Conservation (phyloP, 352 stramenopile genomes). For the Phytophthora citrophthora region DNA sequence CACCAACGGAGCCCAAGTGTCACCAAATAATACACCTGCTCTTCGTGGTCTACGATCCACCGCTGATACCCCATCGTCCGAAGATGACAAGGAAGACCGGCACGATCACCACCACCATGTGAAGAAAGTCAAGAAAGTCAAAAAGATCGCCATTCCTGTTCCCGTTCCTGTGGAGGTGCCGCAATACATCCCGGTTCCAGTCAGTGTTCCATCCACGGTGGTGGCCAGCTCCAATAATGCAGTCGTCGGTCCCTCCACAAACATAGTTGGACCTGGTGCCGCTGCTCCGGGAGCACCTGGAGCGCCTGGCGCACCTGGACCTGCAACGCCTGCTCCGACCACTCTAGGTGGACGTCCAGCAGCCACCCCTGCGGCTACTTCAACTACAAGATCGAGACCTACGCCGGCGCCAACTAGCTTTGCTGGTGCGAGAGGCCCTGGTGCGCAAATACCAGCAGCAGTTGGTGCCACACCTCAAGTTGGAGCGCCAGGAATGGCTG, state of each 20-base stretch:
- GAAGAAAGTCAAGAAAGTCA: conserved; percentile 45
- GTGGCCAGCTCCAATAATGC: conserved; percentile 30
- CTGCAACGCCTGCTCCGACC: conserved; percentile 26
- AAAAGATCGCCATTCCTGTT: conserved; percentile 41
- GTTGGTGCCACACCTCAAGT: background rate
- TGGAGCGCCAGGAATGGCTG: conserved; percentile 3
- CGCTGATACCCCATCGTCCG: conserved; percentile 7
- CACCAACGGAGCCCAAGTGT: conserved; percentile 4
- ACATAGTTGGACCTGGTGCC: conserved; percentile 5
- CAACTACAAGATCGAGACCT: conserved; percentile 8
- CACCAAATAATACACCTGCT: conserved; percentile 1
- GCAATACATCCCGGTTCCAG: conserved; percentile 32
- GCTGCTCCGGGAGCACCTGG: conserved; percentile 1
- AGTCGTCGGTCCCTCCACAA: conserved; percentile 16
- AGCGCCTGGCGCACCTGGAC: conserved; percentile 1
- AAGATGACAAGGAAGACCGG: conserved; percentile 16
- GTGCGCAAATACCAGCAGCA: conserved; percentile 9
- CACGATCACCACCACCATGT: conserved; percentile 16
- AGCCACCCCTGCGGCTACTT: conserved; percentile 21
- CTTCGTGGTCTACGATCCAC: conserved; percentile 11
- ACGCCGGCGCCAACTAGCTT: conserved; percentile 26
- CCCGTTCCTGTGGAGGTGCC: conserved; percentile 35
- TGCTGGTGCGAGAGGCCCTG: background rate
- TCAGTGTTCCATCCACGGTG: conserved; percentile 31
- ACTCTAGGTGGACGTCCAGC: conserved; percentile 16